Evolutionary conservation across 192 early-diverging fungal species (phyloP), one percentile per base, ranked within the genome.

Genomic region (Dispira simplex): DNA sequence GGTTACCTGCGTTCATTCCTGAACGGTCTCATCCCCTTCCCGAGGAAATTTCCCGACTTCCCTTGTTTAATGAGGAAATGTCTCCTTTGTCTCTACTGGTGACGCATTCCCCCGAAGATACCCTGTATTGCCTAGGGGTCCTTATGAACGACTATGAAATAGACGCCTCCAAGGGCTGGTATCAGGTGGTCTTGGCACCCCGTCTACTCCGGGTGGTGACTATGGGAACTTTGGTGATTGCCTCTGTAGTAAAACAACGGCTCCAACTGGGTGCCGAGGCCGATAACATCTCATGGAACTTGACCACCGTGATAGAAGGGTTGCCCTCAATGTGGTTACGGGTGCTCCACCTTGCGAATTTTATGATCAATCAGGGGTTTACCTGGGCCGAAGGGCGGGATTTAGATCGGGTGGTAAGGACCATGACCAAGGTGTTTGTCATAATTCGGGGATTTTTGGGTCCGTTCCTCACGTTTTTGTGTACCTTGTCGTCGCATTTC

Each of bases 51-150:
- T 18, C 21, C 43, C 18, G n/a, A 16, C 26, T 60, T 27, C 39
- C 39, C 32, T 13, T 27, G 14, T 44, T 16, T 16, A 18, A 27
- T 16, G 39, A 18, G 39, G 58, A 44, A 14, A 13, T 18, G 26
- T 12, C 32, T 3, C 32, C 32, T 0, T 14, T 60, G 12, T 28
- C 39, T 32, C 8, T 12, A 16, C 32, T 60, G 14, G 58, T 60
- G 26, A 32, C 58, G 2, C 44, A 60, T 44, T 11, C 58, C 58
- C 58, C 58, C 58, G 58, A 60, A 44, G 58, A 60, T 16, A 8
- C 39, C 14, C 16, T 60, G 32, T 28, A 44, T 16, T 60, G 58
- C 43, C 8, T 60, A 2, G 58, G 14, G 21, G 58, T 44, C 9
- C 18, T 60, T 18, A 60, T 60, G 26, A 44, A 43, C 21, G 14